Base-by-base conservation (phyloP, 2,329 filamentous ascomycete species). In the Anisogramma anomala region DNA sequence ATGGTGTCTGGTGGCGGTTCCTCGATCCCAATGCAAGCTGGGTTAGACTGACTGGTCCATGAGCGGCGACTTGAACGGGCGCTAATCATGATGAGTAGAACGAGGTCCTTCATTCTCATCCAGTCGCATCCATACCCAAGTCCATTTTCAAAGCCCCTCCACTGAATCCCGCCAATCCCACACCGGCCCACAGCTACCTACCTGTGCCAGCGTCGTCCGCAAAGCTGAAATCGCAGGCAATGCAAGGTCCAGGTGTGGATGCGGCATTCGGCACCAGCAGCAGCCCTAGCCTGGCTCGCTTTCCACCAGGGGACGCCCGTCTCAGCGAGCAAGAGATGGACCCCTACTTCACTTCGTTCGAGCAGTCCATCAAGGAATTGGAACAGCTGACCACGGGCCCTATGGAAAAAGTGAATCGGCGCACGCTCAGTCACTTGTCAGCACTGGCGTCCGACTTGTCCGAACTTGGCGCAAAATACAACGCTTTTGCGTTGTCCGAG, bases 1-100 rank as follows among this genome's bases (percentile, higher is more conserved):
- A 98, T 56, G 89, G 89, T 3, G 88, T 98, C 19, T 94, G 88
- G 79, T 95, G 89, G 88, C 82, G 87, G 51, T 98, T 98, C 57
- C 71, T 98, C 25, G 91, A 98, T 58, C 91, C 93, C 9, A 96
- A 98, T 58, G 88, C 89, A 18, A 96, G 91, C 74, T 98, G 91
- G 91, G 87, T 94, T 76, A 26, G 32, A 23, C 22, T 23, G 64
- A 50, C n/a, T 4, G 27, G 9, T n/a, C 23, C 26, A 6, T 6
- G n/a, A 8, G 8, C 6, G 9, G 11, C 2, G 11, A 30, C 5
- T 10, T 9, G 10, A 14, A n/a, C 8, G 13, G n/a, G 23, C 41
- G 15, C 7, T 32, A 36, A 45, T 56, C 64, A 48, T 66, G 47
- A 36, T 27, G 37, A 28, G 19, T 38, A 94, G 88, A 93, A 76